A percentile compares a stretch with the other conserved stretches of the same genome.
Conservation (phyloP, 257 asterid species). For the Nicotiana knightiana region DNA sequence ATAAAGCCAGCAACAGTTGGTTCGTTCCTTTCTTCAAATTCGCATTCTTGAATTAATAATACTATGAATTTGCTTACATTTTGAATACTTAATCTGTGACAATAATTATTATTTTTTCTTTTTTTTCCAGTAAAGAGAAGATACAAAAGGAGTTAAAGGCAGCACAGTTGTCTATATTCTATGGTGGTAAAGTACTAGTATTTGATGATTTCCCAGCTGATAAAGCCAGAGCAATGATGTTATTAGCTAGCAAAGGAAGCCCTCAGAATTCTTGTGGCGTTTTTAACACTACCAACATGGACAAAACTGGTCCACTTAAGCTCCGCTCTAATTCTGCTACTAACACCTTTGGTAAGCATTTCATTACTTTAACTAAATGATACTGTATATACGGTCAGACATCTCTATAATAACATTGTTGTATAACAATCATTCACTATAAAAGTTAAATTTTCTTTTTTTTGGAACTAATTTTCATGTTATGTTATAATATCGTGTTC, state of each 20-base stretch:
- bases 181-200: slow-evolving; percentile 14
- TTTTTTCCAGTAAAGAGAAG: not conserved
- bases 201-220: slow-evolving; percentile 21
- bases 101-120: not conserved
- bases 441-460: no score
- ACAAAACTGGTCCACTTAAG: not conserved
- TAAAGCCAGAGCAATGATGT: slow-evolving; percentile 6
- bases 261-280: not conserved
- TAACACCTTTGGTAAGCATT: not conserved
- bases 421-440: no score
- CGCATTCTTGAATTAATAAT: no score
- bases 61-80: no score
- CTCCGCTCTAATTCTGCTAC: not conserved
- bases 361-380: no score
- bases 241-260: slow-evolving; percentile 13
- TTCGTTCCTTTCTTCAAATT: no score
- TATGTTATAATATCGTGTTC: no score
- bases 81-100: not conserved
- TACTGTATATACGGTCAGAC: no score
- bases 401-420: no score
- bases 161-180: slow-evolving; percentile 12
- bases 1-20: no score
- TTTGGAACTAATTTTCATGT: no score
- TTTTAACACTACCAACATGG: not conserved
- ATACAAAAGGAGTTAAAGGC: not conserved